Conservation (phyloP, 257 asterid species). For the Verbascum thapsus region DNA sequence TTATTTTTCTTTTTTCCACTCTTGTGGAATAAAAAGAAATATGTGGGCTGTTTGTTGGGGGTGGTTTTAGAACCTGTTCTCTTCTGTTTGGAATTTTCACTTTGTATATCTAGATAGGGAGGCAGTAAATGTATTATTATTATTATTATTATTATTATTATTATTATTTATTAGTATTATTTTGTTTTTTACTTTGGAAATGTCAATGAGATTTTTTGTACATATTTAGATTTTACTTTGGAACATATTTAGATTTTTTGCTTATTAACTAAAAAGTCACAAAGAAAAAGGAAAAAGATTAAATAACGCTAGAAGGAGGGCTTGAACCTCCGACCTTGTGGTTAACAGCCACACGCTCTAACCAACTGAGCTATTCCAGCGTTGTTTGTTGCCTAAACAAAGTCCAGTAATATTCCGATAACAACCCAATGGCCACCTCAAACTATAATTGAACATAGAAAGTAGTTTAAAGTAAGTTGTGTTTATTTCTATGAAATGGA, state of each 20-base stretch:
- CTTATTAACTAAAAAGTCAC: too few species aligned
- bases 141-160: conserved; percentile 17
- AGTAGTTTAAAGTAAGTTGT: too few species aligned
- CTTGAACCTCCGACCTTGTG: conserved; percentile 85
- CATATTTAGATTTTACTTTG: too few species aligned
- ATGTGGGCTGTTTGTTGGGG: conserved; percentile 21
- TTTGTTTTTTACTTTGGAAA: conserved; percentile 15
- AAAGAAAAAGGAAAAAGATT: too few species aligned
- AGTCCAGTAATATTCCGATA: too few species aligned
- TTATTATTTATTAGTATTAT: too few species aligned
- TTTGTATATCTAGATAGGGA: conserved; percentile 50
- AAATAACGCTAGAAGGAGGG: conserved; percentile 49
- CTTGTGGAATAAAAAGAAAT: conserved; percentile 21
- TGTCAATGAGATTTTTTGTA: conserved; percentile 9
- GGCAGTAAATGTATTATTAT: conserved; percentile 34
- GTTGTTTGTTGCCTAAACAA: too few species aligned
- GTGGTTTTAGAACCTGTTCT: conserved; percentile 32
- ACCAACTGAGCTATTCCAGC: conserved; percentile 98
- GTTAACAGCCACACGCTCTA: conserved; percentile 98
- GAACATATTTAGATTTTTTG: too few species aligned
- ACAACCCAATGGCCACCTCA: too few species aligned
- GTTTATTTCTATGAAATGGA: too few species aligned
- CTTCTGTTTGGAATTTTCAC: conserved; percentile 41
- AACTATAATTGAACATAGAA: too few species aligned
- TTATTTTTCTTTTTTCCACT: conserved; percentile 31